phyloP scores from a whole-genome alignment of 441 rosid species.

The Populus tomentosa region DNA sequence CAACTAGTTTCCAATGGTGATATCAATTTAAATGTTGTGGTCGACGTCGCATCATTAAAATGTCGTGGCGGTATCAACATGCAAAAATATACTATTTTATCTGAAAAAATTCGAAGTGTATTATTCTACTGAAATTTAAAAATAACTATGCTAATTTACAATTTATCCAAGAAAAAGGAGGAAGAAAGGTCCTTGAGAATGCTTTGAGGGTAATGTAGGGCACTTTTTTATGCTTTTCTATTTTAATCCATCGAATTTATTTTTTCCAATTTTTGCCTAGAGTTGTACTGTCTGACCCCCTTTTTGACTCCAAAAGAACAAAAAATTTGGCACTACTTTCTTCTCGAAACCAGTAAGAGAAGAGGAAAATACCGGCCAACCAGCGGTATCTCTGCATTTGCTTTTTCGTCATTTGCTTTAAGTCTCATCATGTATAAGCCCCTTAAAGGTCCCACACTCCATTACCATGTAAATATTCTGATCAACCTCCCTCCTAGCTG shows the following conservation, averaged over 20 bases:
- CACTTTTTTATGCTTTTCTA: background rate
- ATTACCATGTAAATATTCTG: background rate
- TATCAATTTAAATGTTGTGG: too few species aligned
- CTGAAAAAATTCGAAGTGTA: too few species aligned
- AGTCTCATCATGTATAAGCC: slow-evolving; percentile 7
- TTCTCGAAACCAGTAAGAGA: background rate
- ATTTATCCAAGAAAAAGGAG: background rate
- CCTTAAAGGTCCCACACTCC: slow-evolving; percentile 5
- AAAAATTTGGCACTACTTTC: slow-evolving; percentile 7
- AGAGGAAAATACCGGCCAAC: background rate
- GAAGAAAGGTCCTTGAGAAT: too few species aligned
- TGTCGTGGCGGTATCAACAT: too few species aligned
- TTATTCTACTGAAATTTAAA: too few species aligned
- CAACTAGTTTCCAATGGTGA: slow-evolving; percentile 32
- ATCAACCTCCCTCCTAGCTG: background rate
- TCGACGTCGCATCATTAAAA: too few species aligned
- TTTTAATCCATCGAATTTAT: background rate
- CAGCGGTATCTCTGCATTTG: background rate
- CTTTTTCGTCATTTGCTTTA: slow-evolving; percentile 5
- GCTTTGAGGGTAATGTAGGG: background rate
- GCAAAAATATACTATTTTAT: too few species aligned
- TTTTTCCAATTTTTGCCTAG: background rate
- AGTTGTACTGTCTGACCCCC: background rate
- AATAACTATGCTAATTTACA: background rate
- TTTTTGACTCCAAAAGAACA: slow-evolving; percentile 5